These are phyloP conservation scores for Debaryomyces castellii DNA, from an alignment of 805 yeast genomes.

Conservation along the genomic window DNA sequence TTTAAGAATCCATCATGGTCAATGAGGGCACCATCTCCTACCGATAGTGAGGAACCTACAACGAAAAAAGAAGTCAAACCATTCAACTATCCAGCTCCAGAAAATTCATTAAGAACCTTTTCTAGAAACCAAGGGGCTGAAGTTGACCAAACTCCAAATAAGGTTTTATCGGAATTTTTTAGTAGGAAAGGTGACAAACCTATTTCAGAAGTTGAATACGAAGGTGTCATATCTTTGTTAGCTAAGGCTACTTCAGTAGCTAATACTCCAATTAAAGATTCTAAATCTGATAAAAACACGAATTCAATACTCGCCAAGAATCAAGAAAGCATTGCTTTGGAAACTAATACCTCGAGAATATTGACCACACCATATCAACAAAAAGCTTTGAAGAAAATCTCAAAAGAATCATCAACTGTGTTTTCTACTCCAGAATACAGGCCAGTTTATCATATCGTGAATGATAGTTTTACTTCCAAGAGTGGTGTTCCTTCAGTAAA, in stretches of 20 bases:
- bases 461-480: slow-evolving; percentile 19
- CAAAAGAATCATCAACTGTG: slow-evolving; percentile 13
- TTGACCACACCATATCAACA: slow-evolving; percentile 29
- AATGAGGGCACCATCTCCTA: not conserved
- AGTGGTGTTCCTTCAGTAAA: slow-evolving; percentile 31
- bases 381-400: slow-evolving; percentile 24
- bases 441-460: slow-evolving; percentile 35
- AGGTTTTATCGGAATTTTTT: slow-evolving; percentile 66
- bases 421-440: slow-evolving; percentile 36
- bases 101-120: slow-evolving; percentile 1
- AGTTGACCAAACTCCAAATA: slow-evolving; percentile 38
- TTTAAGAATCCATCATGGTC: slow-evolving; percentile 12
- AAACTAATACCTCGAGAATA: slow-evolving; percentile 5
- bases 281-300: not conserved
- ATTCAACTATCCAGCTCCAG: slow-evolving; percentile 10
- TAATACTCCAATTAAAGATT: slow-evolving; percentile 4
- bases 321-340: not conserved
- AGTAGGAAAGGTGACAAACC: slow-evolving; percentile 74
- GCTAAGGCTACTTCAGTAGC: slow-evolving; percentile 11
- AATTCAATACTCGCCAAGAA: not conserved
- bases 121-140: not conserved
- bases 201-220: slow-evolving; percentile 70
- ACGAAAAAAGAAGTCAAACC: slow-evolving; percentile 1
- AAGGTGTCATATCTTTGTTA: slow-evolving; percentile 71
- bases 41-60: not conserved